Base-by-base conservation (phyloP, 1,284 basidiomycete species). In the Agroathelia rolfsii region DNA sequence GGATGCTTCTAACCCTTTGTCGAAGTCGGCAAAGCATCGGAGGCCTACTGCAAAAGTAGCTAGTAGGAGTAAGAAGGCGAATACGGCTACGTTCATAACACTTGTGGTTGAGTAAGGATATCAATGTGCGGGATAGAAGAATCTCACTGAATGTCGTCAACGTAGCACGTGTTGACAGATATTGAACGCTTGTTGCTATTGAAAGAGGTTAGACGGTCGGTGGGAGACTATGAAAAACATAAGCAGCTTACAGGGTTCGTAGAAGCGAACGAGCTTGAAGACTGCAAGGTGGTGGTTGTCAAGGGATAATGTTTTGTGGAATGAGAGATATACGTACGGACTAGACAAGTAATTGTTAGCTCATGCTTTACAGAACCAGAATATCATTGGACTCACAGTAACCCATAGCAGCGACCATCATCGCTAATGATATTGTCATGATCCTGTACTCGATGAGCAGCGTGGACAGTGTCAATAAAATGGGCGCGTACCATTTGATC, bases 221-320 rank as follows among this genome's bases (percentile, higher is more conserved):
- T n/a, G n/a, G n/a, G n/a, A n/a, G n/a, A n/a, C n/a, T n/a, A n/a
- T n/a, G n/a, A n/a, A n/a, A n/a, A n/a, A n/a, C n/a, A n/a, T n/a
- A n/a, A n/a, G n/a, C n/a, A n/a, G n/a, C n/a, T n/a, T n/a, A n/a
- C n/a, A 41, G 6, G 79, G 77, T 21, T 70, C 56, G 50, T 81
- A 88, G 59, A 87, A 81, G 18, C 84, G 72, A 36, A 78, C 70
- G 16, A 88, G 67, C 49, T 88, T 88, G 55, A 80, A 88, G 35
- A 83, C 81, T 84, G 36, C 22, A 37, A 13, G 34, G 13, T 15
- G 9, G 13, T 43, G 24, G 44, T 21, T 33, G 12, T n/a, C 17
- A 13, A n/a, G 10, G 23, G 30, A 30, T 1, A 17, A 9, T 13
- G 6, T 21, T 10, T 27, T n/a, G n/a, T n/a, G 6, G 18, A 28